Evolutionary conservation across 768 basidiomycete genomes (phyloP).

Genomic region (Dioszegia hungarica): DNA sequence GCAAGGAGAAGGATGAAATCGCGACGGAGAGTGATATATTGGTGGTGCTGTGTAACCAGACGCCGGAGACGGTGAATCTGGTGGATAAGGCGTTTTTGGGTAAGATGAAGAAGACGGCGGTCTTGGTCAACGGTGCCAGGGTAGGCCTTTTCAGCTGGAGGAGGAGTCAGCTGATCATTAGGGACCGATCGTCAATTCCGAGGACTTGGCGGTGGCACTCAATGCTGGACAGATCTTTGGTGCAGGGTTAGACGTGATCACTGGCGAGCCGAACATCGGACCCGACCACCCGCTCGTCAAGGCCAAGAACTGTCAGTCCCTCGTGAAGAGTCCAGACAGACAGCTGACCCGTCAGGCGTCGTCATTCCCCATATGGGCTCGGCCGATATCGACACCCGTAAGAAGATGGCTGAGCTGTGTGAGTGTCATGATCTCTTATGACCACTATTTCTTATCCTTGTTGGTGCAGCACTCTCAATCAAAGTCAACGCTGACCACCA

Average conservation of each 20-base stretch:
- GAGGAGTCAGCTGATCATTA: conserved; percentile 37
- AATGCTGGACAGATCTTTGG: conserved; percentile 76
- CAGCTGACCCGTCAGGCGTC: conserved; percentile 55
- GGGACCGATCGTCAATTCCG: conserved; percentile 74
- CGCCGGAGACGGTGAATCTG: conserved; percentile 62
- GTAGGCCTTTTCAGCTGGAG: conserved; percentile 46
- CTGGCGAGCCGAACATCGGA: conserved; percentile 76
- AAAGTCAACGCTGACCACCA: too few relatives aligned
- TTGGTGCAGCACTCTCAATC: too few relatives aligned
- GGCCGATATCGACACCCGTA: conserved; percentile 77
- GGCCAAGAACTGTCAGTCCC: conserved; percentile 60
- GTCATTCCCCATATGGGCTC: conserved; percentile 88
- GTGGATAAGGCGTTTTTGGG: conserved; percentile 66
- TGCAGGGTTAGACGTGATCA: conserved; percentile 89
- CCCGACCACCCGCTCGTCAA: conserved; percentile 73
- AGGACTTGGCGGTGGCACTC: conserved; percentile 77
- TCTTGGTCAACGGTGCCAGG: conserved; percentile 79
- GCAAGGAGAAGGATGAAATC: conserved; percentile 63
- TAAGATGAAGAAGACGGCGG: conserved; percentile 76
- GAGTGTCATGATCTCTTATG: conserved; percentile 7
- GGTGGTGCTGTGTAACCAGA: conserved; percentile 61
- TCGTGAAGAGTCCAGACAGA: not conserved
- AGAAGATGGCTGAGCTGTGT: conserved; percentile 72
- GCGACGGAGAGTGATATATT: conserved; percentile 76
- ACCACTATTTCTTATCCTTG: not conserved